phyloP scores from a whole-genome alignment of 441 rosid species.

The Metrosideros polymorpha region DNA sequence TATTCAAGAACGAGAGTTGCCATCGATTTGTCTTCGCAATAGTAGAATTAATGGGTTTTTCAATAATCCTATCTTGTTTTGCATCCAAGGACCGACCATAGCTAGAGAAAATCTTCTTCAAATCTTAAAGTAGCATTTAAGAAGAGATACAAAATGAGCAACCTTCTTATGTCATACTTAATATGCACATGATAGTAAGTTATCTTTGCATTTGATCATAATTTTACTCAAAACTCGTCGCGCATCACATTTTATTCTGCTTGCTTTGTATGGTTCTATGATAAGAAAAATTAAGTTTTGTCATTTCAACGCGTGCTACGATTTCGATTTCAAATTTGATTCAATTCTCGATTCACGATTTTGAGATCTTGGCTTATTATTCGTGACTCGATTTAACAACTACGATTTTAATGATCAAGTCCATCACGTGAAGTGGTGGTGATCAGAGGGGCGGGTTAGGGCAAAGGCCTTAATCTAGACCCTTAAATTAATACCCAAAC shows the following conservation, averaged over 20 bases:
- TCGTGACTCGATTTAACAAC: no score
- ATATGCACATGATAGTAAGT: accelerated
- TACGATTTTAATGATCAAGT: background rate
- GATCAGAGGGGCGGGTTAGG: background rate
- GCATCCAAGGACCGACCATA: no score
- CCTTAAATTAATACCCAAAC: background rate
- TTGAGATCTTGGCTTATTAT: background rate
- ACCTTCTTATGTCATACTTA: accelerated
- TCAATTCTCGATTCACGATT: no score
- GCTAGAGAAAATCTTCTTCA: no score
- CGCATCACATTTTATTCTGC: background rate
- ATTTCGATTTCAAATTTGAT: background rate
- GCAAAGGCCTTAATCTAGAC: background rate
- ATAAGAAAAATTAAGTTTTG: background rate
- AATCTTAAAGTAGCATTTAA: no score
- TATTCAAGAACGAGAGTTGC: no score
- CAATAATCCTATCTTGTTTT: no score
- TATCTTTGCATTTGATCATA: background rate
- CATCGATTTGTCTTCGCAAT: no score
- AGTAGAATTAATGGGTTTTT: no score
- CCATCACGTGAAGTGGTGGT: background rate
- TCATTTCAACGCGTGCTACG: background rate
- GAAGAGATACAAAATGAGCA: no score
- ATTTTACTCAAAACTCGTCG: background rate
- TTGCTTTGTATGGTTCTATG: background rate